Evolutionary conservation across 2,329 filamentous ascomycete species (phyloP), one percentile per base, ranked within the genome.

Genomic region (Aspergillus sp.): DNA sequence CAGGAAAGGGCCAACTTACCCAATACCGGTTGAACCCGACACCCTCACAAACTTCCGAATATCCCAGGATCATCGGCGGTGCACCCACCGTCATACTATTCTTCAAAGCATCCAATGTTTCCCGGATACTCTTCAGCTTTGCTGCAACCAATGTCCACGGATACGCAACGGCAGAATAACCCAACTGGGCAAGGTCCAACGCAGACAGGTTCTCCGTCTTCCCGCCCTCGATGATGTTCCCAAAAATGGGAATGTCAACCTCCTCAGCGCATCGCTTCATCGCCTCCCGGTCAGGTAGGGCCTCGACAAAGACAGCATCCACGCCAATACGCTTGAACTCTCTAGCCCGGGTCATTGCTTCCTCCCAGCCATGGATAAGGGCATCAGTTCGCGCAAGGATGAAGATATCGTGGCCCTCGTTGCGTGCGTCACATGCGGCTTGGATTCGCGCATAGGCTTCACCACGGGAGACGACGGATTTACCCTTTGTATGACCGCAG

Each of bases 391-490:
- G 25, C 10, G 25, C 25, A 2, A 76, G 58, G 37, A 76, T 65
- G 46, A 71, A 74, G 27, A 76, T 75, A 48, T 76, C 74, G 3
- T 59, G 55, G 1, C 25, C 25, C 10, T 73, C 64, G 42, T 75
- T 65, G 13, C 73, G 61, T 3, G 74, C 72, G 45, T 76, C 74
- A 3, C 64, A 65, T 1, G 74, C 74, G 2, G 74, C 74, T 51
- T 73, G 71, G 46, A 73, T 67, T 1, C 74, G 64, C 12, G 10
- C 74, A 43, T 66, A 75, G 1, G 73, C 73, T 55, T 77, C 74
- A 6, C 63, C 69, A 7, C 70, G 60, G 1, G 69, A 67, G 0
- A 77, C 73, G 2, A 76, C 74, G 0, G 62, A 62, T 52, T 75
- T 76, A 0, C 73, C 73, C 32, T 30, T 30, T 0, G 72, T 75